Conservation (phyloP, 2,329 filamentous ascomycete genomes). For the Zymoseptoria passerinii region DNA sequence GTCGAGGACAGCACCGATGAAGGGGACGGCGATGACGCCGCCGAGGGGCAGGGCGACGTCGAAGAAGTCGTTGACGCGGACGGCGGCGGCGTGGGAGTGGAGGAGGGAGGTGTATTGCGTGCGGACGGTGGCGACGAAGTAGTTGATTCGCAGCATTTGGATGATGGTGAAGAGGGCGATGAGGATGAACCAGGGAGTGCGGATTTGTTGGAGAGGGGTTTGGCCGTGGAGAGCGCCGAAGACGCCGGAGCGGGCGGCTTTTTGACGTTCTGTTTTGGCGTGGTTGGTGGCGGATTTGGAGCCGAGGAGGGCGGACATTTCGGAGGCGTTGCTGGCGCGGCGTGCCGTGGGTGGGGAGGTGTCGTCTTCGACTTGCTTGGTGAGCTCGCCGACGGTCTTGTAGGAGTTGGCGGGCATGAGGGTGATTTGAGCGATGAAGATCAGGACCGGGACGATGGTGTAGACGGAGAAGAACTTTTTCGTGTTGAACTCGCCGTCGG, state of each 20-base stretch:
- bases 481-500: conserved; percentile 34
- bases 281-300: conserved; percentile 56
- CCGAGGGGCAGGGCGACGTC: conserved; percentile 77
- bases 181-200: conserved; percentile 74
- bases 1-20: conserved; percentile 75
- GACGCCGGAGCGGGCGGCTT: conserved; percentile 64
- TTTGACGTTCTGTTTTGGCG: conserved; percentile 56
- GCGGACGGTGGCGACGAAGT: conserved; percentile 80
- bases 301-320: conserved; percentile 67
- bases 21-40: conserved; percentile 75
- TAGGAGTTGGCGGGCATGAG: conserved; percentile 42
- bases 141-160: conserved; percentile 63
- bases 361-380: conserved; percentile 56
- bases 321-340: conserved; percentile 55
- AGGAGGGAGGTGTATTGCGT: conserved; percentile 75
- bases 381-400: conserved; percentile 64
- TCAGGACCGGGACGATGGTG: conserved; percentile 39
- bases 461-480: conserved; percentile 45
- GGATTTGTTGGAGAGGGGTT: conserved; percentile 63
- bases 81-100: conserved; percentile 50
- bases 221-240: conserved; percentile 78
- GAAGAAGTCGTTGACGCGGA: conserved; percentile 73
- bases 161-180: conserved; percentile 68
- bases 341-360: conserved; percentile 33
- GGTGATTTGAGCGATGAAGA: conserved; percentile 36